Base-by-base conservation (phyloP, 352 stramenopile species). In the Phytophthora cactorum region DNA sequence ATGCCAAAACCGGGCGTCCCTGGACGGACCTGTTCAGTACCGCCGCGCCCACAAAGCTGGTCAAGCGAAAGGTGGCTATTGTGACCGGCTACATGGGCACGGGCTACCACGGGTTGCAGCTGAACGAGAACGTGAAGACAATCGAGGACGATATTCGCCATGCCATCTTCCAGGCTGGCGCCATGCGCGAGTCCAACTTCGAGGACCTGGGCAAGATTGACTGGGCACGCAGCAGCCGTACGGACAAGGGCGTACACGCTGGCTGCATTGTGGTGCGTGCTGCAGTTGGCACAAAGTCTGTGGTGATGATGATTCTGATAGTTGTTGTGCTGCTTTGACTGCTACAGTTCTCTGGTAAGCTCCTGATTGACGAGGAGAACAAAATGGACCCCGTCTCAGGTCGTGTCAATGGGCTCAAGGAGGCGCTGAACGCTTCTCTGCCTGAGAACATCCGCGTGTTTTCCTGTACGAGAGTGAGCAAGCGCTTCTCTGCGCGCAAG, bases 171-270 rank as follows among this genome's bases (percentile, higher is more conserved):
- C 36, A 89, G 12, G 81, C 78, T 1, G 91, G 91, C 17, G 86
- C 86, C 57, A 96, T 97, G 68, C 84, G 84, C 39, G 87, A 95
- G 65, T 95, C 84, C 43, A 97, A 97, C 67, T 93, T 95, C 41
- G 89, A 82, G 44, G 83, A 97, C 65, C 53, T 96, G 64, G 71
- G 63, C 64, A 97, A 97, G 74, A 96, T 97, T 55, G 89, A 93
- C 67, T 97, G 91, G 91, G 83, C 90, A 11, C 74, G 90, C 28
- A 96, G 88, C 77, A 96, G 86, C 41, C 87, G 92, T 25, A 98
- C 92, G 25, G 92, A 98, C 75, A 98, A 98, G 60, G 91, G 92
- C 29, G 92, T 97, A 41, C 92, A 98, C 62, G 92, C 92, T 5
- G 75, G 87, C 27, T 92, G 84, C 75, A 97, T 96, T 60, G 90